Base-by-base conservation (phyloP, 2,329 filamentous ascomycete species). In the Dryadomyces sulphureus region DNA sequence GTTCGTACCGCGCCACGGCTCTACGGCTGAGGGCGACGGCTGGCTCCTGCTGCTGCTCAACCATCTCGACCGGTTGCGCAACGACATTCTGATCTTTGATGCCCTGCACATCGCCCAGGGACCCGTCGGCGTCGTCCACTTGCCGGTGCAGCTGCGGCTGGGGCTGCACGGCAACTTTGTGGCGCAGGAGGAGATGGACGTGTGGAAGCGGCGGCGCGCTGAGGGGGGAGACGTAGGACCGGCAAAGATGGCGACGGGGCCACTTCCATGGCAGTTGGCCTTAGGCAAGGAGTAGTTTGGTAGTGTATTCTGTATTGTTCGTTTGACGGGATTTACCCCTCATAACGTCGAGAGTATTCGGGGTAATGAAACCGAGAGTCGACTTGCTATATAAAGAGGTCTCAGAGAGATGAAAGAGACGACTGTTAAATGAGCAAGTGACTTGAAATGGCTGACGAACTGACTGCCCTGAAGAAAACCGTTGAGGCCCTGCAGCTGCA, bases 21-120 rank as follows among this genome's bases (percentile, higher is more conserved):
- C 59, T 19, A 62, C 58, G 0, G 57, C 47, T 1, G 70, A 75
- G 51, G 70, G 69, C 0, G 68, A 74, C 45, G 71, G 71, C 1
- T 73, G 70, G 50, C 60, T 64, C 51, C 63, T 72, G 30, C 66
- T 66, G 19, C 59, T 68, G 43, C 56, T 67, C 36, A 68, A 69
- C 50, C 61, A 65, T 45, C 60, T 70, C 4, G 69, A 70, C 50
- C 59, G 63, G 42, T 53, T 66, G 27, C 57, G 65, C 42, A 68
- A 67, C 50, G 65, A 67, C 45, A 59, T 66, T 7, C 58, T 64
- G n/a, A 62, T 67, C 41, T 65, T 66, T 45, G 64, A 68, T 38
- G 65, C 65, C 1, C 60, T 59, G 51, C 51, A 64, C 17, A 54
- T 68, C 1, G 52, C 56, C 0, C 55, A 59, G 25, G 65, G 66